Base-by-base conservation (phyloP, 2,329 filamentous ascomycete genomes). In the Ascochyta pisi region DNA sequence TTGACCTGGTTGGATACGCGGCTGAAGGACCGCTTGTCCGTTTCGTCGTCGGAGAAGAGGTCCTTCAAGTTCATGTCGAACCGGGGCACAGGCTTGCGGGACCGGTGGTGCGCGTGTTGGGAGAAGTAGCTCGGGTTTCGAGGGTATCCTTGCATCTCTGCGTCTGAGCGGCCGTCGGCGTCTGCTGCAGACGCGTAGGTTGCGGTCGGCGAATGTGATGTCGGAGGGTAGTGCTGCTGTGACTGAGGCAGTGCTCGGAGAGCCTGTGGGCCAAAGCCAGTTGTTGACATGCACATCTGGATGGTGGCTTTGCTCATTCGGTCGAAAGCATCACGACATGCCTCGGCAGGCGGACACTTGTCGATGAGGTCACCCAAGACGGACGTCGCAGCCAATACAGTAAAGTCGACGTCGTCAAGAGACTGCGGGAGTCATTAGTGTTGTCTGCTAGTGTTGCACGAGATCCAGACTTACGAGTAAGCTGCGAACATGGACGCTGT, bases 351-450 rank as follows among this genome's bases (percentile, higher is more conserved):
- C 0, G 94, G 93, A 65, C 95, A 98, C 74, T 96, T 96, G 64
- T 96, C 91, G 63, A 96, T 93, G 60, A 98, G 83, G 70, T 97
- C 95, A 5, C 87, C 89, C 39, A 98, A 87, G 8, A 98, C 92
- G 1, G 94, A 97, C 44, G 92, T 97, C 22, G 93, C 94, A 8
- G 93, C 92, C 44, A 97, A 82, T 8, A 98, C 91, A 0, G 94
- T 98, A 68, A 96, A 96, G 73, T 98, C 94, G n/a, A 98, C 92
- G 73, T 98, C 94, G 69, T 98, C 93, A 79, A 96, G 89, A 7
- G 89, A 91, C 82, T 84, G 63, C 56, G 56, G 58, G 55, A 53
- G 44, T 47, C 35, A 46, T 65, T 59, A 65, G 58, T 3, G 3
- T 29, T 19, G 19, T 19, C 19, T 19, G 19, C 19, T 19, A 19